Evolutionary conservation across 202 grass and related monocot species (phyloP), one percentile per base, ranked within the genome.

Genomic region (Hordeum pubiflorum): DNA sequence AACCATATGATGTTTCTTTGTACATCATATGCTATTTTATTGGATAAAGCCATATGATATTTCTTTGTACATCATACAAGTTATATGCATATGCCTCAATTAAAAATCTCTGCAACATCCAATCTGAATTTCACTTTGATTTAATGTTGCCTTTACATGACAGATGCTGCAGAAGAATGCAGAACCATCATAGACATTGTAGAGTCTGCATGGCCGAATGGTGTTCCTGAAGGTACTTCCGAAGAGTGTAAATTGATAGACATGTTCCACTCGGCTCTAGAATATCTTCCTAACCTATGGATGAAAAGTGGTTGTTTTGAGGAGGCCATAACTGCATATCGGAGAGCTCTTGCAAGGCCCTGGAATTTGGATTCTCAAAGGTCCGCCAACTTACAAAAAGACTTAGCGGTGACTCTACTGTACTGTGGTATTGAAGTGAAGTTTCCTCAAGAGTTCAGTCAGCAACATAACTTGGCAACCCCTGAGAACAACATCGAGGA

Each of bases 91-190:
- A 5, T 43, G 22, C 74, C 22, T 77, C 22, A 2, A 8, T 60
- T 64, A 40, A 82, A 75, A 26, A 39, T 36, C 24, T 79, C 65
- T 74, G 18, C 57, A 58, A 39, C 9, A 72, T 85, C 37, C 3
- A 50, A 14, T 65, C 11, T 26, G 36, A 85, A 73, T 54, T 82
- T 89, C 68, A 75, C 61, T 50, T 60, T 32, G 58, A 63, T 20
- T 81, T 59, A 73, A 66, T 82, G 44, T 64, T 88, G 9, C 34
- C 54, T 91, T 78, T 32, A 67, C 65, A 69, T 91, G 61, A 40
- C 86, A 99, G 97, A 99, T 91, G 89, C 92, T 80, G 97, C 92
- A 79, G 55, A 93, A 85, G 92, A 99, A 87, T 99, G 92, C 83
- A 91, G 81, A 86, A 90, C 56, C 77, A 88, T 99, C 81, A 67